phyloP scores from a whole-genome alignment of 1,284 basidiomycete genomes.

The Pterulicium gracile region DNA sequence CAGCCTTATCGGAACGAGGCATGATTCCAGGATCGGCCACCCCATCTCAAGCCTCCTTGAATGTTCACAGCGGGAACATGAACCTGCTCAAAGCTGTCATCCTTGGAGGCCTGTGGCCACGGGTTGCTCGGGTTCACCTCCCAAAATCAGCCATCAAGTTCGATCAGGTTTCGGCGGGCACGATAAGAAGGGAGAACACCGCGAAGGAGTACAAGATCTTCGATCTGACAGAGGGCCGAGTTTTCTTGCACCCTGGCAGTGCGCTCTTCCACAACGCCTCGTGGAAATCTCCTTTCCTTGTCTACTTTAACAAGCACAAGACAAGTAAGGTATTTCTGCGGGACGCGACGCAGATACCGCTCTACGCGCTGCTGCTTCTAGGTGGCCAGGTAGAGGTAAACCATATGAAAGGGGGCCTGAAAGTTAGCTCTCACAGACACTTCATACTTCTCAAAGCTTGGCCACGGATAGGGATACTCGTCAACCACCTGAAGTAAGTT shows the following conservation, averaged over 20 bases:
- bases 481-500: conserved; percentile 78
- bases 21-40: conserved; percentile 44
- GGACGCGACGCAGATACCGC: conserved; percentile 86
- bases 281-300: conserved; percentile 73
- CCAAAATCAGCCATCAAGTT: conserved; percentile 70
- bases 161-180: conserved; percentile 72
- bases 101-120: conserved; percentile 77
- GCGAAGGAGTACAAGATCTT: conserved; percentile 77
- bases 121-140: conserved; percentile 65
- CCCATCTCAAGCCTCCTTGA: conserved; percentile 36
- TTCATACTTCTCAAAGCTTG: conserved; percentile 67
- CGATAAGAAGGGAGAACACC: conserved; percentile 72
- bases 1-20: conserved; percentile 64
- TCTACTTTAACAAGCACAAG: conserved; percentile 76
- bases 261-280: conserved; percentile 64
- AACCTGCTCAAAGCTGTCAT: conserved; percentile 77
- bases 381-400: conserved; percentile 75
- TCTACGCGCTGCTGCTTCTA: conserved; percentile 79
- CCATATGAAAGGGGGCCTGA: conserved; percentile 68
- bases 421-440: conserved; percentile 37
- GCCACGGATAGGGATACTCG: conserved; percentile 83
- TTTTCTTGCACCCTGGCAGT: conserved; percentile 83
- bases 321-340: conserved; percentile 83
- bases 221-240: conserved; percentile 48
- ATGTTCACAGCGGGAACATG: conserved; percentile 49